Conservation (phyloP, 257 asterid species). For the Nicotiana undulata region DNA sequence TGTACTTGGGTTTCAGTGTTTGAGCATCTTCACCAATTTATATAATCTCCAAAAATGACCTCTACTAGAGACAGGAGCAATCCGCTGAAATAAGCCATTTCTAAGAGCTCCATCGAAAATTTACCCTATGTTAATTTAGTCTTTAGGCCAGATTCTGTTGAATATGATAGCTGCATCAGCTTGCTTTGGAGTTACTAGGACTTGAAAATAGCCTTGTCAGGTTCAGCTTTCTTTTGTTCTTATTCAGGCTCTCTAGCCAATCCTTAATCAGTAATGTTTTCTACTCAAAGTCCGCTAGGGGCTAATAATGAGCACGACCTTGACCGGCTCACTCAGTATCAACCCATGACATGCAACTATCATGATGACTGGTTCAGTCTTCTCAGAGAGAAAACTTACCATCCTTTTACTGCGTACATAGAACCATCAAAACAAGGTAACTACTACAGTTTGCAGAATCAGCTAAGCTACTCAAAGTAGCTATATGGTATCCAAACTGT, state of each 20-base stretch:
- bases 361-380: background rate
- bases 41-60: background rate
- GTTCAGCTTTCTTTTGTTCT: background rate
- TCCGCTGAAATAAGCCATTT: slow-evolving; percentile 3
- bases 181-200: background rate
- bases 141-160: background rate
- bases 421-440: background rate
- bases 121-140: background rate
- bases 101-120: background rate
- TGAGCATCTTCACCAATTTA: background rate
- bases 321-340: background rate
- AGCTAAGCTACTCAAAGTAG: background rate
- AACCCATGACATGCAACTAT: slow-evolving; percentile 1
- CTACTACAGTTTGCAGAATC: background rate
- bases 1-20: background rate
- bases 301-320: background rate
- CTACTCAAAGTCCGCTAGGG: background rate
- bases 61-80: background rate
- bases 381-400: background rate
- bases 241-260: background rate
- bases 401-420: background rate
- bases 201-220: background rate
- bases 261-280: background rate
- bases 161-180: background rate
- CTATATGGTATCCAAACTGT: background rate